Percentiles rank a stretch among this genome's conserved stretches.
Evolutionary conservation across 2,329 filamentous ascomycete genomes (phyloP).

Genomic region (Trichoderma sp.): DNA sequence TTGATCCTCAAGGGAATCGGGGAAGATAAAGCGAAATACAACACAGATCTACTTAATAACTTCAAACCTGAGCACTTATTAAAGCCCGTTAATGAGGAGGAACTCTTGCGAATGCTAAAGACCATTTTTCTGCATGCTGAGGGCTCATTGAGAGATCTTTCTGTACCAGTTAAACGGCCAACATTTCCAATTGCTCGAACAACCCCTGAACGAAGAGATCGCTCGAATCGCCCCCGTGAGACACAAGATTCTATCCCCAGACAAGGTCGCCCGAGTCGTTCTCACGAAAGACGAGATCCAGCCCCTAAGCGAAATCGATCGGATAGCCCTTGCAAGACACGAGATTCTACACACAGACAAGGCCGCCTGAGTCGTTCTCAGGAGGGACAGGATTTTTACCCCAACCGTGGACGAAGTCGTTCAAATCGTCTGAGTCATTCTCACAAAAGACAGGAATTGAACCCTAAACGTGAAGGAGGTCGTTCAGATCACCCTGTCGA

Average conservation of each 20-base stretch:
- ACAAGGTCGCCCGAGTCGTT: background rate
- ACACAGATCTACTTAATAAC: no score
- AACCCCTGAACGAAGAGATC: background rate
- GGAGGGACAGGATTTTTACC: background rate
- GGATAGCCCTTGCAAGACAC: background rate
- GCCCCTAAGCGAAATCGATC: background rate
- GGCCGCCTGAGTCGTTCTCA: background rate
- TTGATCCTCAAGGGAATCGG: no score
- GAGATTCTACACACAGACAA: background rate
- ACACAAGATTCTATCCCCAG: background rate
- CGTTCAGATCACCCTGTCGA: background rate
- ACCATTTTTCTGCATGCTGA: no score
- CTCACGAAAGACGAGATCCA: background rate
- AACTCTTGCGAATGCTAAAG: no score
- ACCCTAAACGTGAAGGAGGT: no score
- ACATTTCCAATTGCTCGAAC: fast-evolving
- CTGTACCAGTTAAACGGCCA: background rate
- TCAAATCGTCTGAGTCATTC: no score
- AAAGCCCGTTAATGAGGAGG: no score
- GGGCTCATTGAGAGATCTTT: background rate
- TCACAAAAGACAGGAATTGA: no score
- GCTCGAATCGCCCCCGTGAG: background rate
- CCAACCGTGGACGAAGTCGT: background rate
- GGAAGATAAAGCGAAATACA: no score
- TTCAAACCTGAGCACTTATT: no score